Evolutionary conservation across 106 monocot genomes (phyloP).

Genomic region (Dendrobium catenatum): DNA sequence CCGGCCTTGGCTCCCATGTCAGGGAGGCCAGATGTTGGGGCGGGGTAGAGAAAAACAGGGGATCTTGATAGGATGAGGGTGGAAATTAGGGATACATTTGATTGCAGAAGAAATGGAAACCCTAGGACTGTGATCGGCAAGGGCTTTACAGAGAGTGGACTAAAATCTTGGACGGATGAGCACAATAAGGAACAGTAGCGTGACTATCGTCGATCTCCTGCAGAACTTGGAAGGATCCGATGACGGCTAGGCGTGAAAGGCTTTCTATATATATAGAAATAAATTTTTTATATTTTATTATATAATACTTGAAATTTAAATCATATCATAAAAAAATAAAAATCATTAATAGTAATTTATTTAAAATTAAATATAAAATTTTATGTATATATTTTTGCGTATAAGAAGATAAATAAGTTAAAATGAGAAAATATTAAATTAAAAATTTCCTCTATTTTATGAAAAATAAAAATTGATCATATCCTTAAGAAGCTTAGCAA

Average conservation of each 20-base stretch:
- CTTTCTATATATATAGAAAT: too few relatives aligned
- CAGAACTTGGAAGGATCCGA: background rate
- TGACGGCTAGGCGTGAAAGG: background rate
- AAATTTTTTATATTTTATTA: too few relatives aligned
- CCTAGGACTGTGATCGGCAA: background rate
- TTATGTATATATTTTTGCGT: too few relatives aligned
- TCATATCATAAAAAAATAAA: too few relatives aligned
- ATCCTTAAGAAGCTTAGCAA: too few relatives aligned
- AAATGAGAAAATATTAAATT: too few relatives aligned
- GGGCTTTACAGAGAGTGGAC: background rate
- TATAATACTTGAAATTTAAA: too few relatives aligned
- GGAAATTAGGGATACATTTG: background rate
- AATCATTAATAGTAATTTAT: too few relatives aligned
- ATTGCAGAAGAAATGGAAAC: background rate
- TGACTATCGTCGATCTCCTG: background rate
- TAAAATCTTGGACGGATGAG: background rate
- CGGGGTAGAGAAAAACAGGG: background rate
- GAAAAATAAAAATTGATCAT: too few relatives aligned
- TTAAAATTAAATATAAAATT: too few relatives aligned
- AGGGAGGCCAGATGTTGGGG: background rate
- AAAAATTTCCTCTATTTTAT: too few relatives aligned
- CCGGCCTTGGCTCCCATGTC: constrained; percentile 21
- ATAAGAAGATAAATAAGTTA: too few relatives aligned
- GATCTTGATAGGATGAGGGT: background rate
- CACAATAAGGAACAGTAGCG: background rate